Evolutionary conservation across 2,329 filamentous ascomycete genomes (phyloP).

Genomic region (Triangularia setosa): DNA sequence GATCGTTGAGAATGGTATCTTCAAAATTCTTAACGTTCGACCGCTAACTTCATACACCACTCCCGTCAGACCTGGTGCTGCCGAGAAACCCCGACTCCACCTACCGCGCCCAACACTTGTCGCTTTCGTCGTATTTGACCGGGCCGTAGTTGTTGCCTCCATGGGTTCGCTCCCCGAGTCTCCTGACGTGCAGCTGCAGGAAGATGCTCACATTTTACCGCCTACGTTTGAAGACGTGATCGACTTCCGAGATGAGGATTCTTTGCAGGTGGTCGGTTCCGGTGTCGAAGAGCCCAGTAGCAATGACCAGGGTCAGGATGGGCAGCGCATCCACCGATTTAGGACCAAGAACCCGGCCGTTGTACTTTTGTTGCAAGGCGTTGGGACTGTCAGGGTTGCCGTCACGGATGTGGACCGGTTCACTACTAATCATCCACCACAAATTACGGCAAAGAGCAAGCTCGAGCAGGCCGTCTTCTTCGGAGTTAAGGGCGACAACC

Average conservation of each 20-base stretch:
- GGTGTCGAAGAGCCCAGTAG: slow-evolving; percentile 58
- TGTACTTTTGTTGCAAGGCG: slow-evolving; percentile 60
- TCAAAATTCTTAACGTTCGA: slow-evolving; percentile 62
- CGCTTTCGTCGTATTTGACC: slow-evolving; percentile 76
- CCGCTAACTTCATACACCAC: slow-evolving; percentile 63
- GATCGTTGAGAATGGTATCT: slow-evolving; percentile 50
- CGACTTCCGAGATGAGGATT: slow-evolving; percentile 65
- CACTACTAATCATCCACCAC: slow-evolving; percentile 52
- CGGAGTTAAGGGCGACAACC: slow-evolving; percentile 74
- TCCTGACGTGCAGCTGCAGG: slow-evolving; percentile 71
- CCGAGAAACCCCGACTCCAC: slow-evolving; percentile 61
- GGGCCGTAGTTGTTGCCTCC: slow-evolving; percentile 73
- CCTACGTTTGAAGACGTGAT: slow-evolving; percentile 81
- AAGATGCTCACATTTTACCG: slow-evolving; percentile 59
- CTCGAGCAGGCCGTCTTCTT: slow-evolving; percentile 95
- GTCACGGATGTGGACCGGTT: slow-evolving; percentile 58
- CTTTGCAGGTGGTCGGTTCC: slow-evolving; percentile 61
- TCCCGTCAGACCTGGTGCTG: slow-evolving; percentile 42
- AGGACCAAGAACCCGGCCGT: slow-evolving; percentile 59
- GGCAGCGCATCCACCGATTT: slow-evolving; percentile 47
- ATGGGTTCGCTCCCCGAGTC: slow-evolving; percentile 64
- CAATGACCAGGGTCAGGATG: slow-evolving; percentile 39
- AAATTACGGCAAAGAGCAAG: slow-evolving; percentile 79
- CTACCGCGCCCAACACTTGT: slow-evolving; percentile 75
- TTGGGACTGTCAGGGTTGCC: slow-evolving; percentile 57